Evolutionary conservation across 495 filamentous ascomycete genomes (phyloP).

Genomic region (Pyronema omphalodes): DNA sequence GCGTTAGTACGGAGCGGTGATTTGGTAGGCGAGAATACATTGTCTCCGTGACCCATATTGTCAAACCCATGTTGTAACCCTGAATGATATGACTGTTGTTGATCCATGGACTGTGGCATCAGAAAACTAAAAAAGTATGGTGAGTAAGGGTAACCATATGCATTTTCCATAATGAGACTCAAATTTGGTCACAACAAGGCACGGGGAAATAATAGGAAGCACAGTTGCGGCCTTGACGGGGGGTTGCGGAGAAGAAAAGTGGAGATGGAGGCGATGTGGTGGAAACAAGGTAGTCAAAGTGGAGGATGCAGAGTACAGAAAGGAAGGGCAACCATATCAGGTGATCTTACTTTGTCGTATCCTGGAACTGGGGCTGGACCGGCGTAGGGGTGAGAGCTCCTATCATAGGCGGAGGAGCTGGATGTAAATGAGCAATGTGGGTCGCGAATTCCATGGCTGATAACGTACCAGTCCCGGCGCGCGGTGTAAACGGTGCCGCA

Average conservation of each 20-base stretch:
- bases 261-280: too few relatives aligned
- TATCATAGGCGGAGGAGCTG: conserved; percentile 8
- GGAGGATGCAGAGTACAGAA: too few relatives aligned
- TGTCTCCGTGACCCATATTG: conserved; percentile 22
- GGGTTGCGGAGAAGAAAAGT: too few relatives aligned
- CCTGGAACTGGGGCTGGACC: conserved; percentile 17
- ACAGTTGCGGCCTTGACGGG: background rate
- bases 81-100: conserved; percentile 18
- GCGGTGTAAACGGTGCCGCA: conserved; percentile 82
- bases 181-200: background rate
- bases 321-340: background rate
- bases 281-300: too few relatives aligned
- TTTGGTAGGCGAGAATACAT: conserved; percentile 25
- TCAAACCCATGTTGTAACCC: conserved; percentile 23
- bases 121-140: conserved; percentile 7
- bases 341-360: conserved; percentile 17
- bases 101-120: conserved; percentile 16
- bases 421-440: background rate
- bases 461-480: conserved; percentile 17
- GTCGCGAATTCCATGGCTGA: background rate
- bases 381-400: conserved; percentile 27
- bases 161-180: background rate
- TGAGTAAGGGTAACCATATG: background rate
- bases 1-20: conserved; percentile 24
- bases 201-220: background rate